These are phyloP conservation scores for Psilocybe cubensis DNA, from an alignment of 768 basidiomycete species.

Conservation along the genomic window DNA sequence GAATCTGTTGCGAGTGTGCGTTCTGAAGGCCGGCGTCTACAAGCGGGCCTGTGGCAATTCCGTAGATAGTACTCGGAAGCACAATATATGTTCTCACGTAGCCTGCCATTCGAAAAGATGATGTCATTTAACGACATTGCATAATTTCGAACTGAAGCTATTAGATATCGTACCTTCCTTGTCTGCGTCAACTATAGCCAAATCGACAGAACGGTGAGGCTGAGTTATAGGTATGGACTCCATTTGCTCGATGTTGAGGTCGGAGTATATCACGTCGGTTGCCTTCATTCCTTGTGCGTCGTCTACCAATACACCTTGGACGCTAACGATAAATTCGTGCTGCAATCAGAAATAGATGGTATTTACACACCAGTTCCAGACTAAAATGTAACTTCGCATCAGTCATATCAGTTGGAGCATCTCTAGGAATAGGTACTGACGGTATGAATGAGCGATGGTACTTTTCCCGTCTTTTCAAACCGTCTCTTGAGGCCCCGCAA, in stretches of 20 bases:
- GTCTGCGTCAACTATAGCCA: conserved; percentile 49
- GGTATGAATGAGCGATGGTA: conserved; percentile 45
- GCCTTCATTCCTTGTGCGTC: conserved; percentile 43
- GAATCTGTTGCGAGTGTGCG: conserved; percentile 53
- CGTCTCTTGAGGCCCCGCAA: conserved; percentile 39
- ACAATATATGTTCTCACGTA: conserved; percentile 57
- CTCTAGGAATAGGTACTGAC: conserved; percentile 28
- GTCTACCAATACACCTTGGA: conserved; percentile 42
- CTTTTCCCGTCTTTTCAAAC: conserved; percentile 33
- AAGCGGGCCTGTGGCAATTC: conserved; percentile 47
- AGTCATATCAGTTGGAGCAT: not conserved
- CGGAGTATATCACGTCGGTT: conserved; percentile 47
- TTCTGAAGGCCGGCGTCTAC: conserved; percentile 56
- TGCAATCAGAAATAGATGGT: not conserved
- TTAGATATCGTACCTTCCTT: conserved; percentile 39
- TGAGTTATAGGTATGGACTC: conserved; percentile 47
- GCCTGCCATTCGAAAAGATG: conserved; percentile 37
- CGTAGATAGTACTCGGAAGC: conserved; percentile 57
- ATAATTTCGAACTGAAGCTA: not conserved
- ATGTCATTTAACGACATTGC: not conserved
- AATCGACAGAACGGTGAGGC: conserved; percentile 54
- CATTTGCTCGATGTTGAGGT: conserved; percentile 48
- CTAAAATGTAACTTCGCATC: conserved; percentile 16
- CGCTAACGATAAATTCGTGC: not conserved
- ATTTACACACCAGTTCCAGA: conserved; percentile 35